Percentiles rank a stretch among this genome's conserved stretches.
Evolutionary conservation across 2,329 filamentous ascomycete genomes (phyloP).

Genomic region (Corynespora cassiicola): DNA sequence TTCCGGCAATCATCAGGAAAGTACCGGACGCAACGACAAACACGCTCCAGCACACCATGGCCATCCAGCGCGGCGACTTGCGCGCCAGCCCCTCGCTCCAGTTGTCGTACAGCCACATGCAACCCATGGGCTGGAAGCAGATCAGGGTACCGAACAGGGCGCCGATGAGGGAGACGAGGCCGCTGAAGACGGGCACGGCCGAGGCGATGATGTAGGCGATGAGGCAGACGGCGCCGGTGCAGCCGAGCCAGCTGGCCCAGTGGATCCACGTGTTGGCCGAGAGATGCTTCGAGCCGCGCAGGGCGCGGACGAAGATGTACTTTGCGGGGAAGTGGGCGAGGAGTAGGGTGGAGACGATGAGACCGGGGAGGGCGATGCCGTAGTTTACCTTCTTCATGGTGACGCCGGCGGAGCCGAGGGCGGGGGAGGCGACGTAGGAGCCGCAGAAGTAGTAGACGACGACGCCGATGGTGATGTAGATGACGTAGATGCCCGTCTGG

Average conservation of each 20-base stretch:
- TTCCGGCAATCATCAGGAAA: constrained; percentile 31
- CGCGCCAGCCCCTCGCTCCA: constrained; percentile 5
- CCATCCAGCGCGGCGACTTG: constrained; percentile 20
- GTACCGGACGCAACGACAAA: constrained; percentile 29
- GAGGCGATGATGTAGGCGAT: constrained; percentile 16
- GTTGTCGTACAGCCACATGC: constrained; percentile 22
- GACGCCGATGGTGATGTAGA: constrained; percentile 71
- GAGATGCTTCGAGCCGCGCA: constrained; percentile 72
- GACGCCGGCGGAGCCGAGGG: constrained; percentile 65
- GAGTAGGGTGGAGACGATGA: constrained; percentile 7
- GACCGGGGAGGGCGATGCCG: constrained; percentile 59
- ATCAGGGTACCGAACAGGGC: constrained; percentile 18
- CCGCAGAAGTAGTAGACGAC: constrained; percentile 72
- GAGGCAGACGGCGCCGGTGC: constrained; percentile 11
- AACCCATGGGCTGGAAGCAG: constrained; percentile 21
- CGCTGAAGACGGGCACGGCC: constrained; percentile 16
- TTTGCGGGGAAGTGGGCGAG: constrained; percentile 6
- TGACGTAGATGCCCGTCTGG: constrained; percentile 57
- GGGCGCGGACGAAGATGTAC: constrained; percentile 65
- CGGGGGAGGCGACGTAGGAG: constrained; percentile 64
- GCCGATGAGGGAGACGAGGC: constrained; percentile 15
- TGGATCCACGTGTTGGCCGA: constrained; percentile 6
- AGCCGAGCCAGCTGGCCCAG: constrained; percentile 11
- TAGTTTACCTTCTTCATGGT: constrained; percentile 68
- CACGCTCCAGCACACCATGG: constrained; percentile 27